phyloP scores from a whole-genome alignment of 352 stramenopile genomes.

The Peronosclerospora sorghi region DNA sequence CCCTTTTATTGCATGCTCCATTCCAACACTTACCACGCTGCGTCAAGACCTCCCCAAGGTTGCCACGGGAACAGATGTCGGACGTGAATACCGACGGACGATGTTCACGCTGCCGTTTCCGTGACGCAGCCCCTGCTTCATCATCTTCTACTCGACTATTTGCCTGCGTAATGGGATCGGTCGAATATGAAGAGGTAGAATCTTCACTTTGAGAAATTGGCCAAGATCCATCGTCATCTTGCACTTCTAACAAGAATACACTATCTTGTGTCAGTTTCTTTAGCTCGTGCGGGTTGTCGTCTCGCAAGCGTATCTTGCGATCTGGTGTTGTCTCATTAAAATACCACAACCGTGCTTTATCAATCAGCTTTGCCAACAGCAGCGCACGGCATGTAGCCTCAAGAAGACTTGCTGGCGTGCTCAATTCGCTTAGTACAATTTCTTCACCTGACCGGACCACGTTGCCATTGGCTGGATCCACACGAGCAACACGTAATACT shows the following conservation, averaged over 20 bases:
- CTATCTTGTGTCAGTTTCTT: slow-evolving; percentile 57
- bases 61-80: slow-evolving; percentile 65
- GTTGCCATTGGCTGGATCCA: slow-evolving; percentile 52
- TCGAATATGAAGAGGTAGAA: slow-evolving; percentile 25
- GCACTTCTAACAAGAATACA: slow-evolving; percentile 72
- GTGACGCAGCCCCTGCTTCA: slow-evolving; percentile 12
- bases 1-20: too few relatives aligned
- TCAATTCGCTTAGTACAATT: slow-evolving; percentile 52
- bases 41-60: slow-evolving; percentile 44
- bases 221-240: slow-evolving; percentile 80
- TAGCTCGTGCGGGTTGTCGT: slow-evolving; percentile 34
- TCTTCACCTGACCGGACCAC: slow-evolving; percentile 77
- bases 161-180: slow-evolving; percentile 13
- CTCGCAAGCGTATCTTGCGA: slow-evolving; percentile 51
- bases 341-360: slow-evolving; percentile 73
- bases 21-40: slow-evolving; percentile 21
- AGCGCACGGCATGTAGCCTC: slow-evolving; percentile 66
- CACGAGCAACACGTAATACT: slow-evolving; percentile 62
- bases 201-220: slow-evolving; percentile 57
- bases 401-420: slow-evolving; percentile 44
- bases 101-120: slow-evolving; percentile 34
- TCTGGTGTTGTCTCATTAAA: slow-evolving; percentile 64
- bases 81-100: slow-evolving; percentile 45
- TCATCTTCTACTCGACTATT: slow-evolving; percentile 13
- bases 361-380: slow-evolving; percentile 52